Evolutionary conservation across 2,329 filamentous ascomycete species (phyloP), one percentile per base, ranked within the genome.

Genomic region (Hypoxylon sp.): DNA sequence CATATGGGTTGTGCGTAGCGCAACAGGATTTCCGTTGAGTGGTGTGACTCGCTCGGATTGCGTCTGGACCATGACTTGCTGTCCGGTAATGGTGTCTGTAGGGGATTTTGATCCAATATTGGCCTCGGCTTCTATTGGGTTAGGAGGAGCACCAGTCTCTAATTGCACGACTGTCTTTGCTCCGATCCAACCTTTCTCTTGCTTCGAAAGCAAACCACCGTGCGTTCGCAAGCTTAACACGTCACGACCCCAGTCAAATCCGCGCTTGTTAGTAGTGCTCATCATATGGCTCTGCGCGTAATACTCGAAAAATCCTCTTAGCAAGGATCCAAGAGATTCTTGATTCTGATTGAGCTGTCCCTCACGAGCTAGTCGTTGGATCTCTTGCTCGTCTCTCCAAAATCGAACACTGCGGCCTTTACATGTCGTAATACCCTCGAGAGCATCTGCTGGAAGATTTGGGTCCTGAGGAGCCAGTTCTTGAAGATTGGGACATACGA

Each of bases 271-370:
- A 3, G 83, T 82, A 4, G 84, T 85, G 67, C 82, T 82, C 82
- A 90, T 84, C n/a, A 79, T 75, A 19, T 84, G 84, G 67, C 81
- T 84, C 29, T 91, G 88, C 2, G 92, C 91, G 76, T 91, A 97
- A 79, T 97, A 97, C 74, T 93, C 91, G 76, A 97, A 97, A 81
- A 98, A 97, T 0, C 93, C 93, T 58, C 91, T 86, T 0, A 98
- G 84, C 0, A 98, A 84, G 4, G 86, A 83, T 1, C 93, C 93
- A 2, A 95, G 75, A 0, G 90, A 86, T 63, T 96, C 90, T 1
- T 78, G 81, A 76, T 97, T 97, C 44, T 85, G 81, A 31, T 89
- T 93, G 35, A 95, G 81, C 54, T 85, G 83, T 17, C 88, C 86
- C 37, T 83, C 79, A 1, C 79, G 77, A 5, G 92, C 89, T 0